Evolutionary conservation across 1,139 yeast species (phyloP).

Genomic region (Scheffersomyces stambukii): DNA sequence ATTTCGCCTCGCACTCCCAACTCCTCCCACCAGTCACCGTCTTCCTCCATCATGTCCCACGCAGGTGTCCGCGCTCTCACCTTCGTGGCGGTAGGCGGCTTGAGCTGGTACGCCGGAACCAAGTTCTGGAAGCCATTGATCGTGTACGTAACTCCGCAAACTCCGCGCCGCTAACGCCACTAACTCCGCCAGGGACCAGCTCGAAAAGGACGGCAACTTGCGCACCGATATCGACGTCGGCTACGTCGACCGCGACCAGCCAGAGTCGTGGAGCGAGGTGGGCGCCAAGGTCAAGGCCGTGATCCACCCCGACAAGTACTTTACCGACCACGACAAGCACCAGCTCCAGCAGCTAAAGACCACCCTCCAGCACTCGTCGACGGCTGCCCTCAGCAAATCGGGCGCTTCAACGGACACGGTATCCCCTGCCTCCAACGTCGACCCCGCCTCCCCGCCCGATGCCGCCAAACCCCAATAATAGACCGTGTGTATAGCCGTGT

Average conservation of each 20-base stretch:
- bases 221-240: slow-evolving; percentile 56
- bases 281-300: slow-evolving; percentile 8
- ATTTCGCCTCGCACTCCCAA: no score
- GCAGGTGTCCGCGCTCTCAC: no score
- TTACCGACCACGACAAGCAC: slow-evolving; percentile 6
- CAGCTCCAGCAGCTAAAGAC: slow-evolving; percentile 6
- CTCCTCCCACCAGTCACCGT: no score
- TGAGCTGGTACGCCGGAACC: slow-evolving; percentile 53
- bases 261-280: slow-evolving; percentile 38
- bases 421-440: no score
- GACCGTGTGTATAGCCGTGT: no score
- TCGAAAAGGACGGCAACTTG: slow-evolving; percentile 63
- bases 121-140: slow-evolving; percentile 73
- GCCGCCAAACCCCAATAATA: no score
- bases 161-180: slow-evolving; percentile 12
- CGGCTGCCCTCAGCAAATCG: no score
- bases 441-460: no score
- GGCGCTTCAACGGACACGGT: no score
- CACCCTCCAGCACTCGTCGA: no score
- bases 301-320: slow-evolving; percentile 8
- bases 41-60: no score
- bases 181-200: slow-evolving; percentile 55
- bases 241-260: slow-evolving; percentile 32
- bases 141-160: slow-evolving; percentile 48
- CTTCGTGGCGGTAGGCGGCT: no score